Evolutionary conservation across 2,329 filamentous ascomycete genomes (phyloP).

Genomic region (Geoglossum cookeanum): DNA sequence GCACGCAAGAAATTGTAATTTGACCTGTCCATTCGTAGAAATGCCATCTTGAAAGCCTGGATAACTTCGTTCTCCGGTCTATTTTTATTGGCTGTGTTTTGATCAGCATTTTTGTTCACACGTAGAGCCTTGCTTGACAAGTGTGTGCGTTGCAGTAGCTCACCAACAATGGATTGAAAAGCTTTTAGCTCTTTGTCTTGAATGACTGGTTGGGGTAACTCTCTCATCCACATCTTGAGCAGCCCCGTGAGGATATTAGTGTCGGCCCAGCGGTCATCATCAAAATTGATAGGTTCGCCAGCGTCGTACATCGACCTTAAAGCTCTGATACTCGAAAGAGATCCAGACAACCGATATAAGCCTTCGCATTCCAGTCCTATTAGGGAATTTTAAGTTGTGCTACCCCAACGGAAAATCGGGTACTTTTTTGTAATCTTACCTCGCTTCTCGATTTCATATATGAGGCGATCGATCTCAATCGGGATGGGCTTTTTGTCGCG

Average conservation of each 20-base stretch:
- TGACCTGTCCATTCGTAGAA: background rate
- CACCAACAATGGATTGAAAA: background rate
- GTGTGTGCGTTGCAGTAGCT: background rate
- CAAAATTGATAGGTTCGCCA: constrained; percentile 14
- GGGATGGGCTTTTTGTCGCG: constrained; percentile 14
- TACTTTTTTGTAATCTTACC: constrained; percentile 6
- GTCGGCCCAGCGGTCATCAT: constrained; percentile 16
- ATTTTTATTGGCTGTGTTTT: background rate
- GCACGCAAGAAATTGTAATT: background rate
- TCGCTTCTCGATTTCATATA: constrained; percentile 14
- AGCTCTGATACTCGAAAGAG: constrained; percentile 14
- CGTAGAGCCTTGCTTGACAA: background rate
- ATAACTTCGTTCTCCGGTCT: background rate
- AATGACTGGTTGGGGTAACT: constrained; percentile 11
- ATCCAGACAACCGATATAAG: constrained; percentile 15
- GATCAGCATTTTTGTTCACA: background rate
- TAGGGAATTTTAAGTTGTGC: constrained; percentile 1
- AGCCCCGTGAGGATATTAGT: constrained; percentile 15
- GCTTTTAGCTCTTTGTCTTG: background rate
- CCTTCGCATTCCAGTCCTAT: constrained; percentile 14
- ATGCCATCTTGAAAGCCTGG: background rate
- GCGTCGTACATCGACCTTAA: constrained; percentile 14
- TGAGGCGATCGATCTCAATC: constrained; percentile 13
- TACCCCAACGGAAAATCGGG: background rate
- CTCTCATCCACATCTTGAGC: constrained; percentile 16